Percentiles rank a stretch among this genome's conserved stretches.
phyloP scores from a whole-genome alignment of 306 rosid genomes.

The Castanopsis chinensis region DNA sequence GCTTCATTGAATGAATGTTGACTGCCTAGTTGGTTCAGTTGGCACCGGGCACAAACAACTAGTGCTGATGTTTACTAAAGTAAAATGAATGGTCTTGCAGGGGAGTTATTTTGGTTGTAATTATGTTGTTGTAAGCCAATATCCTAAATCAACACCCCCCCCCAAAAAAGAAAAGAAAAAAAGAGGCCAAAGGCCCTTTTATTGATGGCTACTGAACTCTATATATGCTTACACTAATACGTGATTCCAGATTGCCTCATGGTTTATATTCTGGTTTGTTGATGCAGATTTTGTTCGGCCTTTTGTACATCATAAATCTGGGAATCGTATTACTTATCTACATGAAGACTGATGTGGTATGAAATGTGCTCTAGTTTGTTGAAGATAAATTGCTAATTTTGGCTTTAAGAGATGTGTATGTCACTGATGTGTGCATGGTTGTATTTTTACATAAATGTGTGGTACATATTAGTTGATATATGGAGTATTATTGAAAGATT shows the following conservation, averaged over 20 bases:
- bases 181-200: background rate
- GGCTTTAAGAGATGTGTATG: background rate
- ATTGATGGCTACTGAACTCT: background rate
- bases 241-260: background rate
- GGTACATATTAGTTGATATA: background rate
- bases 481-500: background rate
- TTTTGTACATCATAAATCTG: conserved; percentile 70
- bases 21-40: background rate
- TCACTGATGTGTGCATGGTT: background rate
- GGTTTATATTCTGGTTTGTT: background rate
- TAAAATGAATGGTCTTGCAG: background rate
- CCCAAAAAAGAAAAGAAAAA: too few relatives aligned
- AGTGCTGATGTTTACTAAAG: background rate
- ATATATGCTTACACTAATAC: background rate
- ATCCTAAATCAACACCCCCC: background rate
- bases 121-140: background rate
- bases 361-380: conserved; percentile 2
- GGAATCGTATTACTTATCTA: conserved; percentile 64
- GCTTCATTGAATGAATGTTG: background rate
- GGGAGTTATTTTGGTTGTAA: background rate
- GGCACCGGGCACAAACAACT: background rate
- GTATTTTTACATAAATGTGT: background rate
- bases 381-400: background rate
- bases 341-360: conserved; percentile 76
- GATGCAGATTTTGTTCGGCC: conserved; percentile 77